Percentiles rank a stretch among this genome's conserved stretches.
These are phyloP conservation scores for Poa pratensis DNA, from an alignment of 176 grass and related monocot genomes.

Conservation along the genomic window DNA sequence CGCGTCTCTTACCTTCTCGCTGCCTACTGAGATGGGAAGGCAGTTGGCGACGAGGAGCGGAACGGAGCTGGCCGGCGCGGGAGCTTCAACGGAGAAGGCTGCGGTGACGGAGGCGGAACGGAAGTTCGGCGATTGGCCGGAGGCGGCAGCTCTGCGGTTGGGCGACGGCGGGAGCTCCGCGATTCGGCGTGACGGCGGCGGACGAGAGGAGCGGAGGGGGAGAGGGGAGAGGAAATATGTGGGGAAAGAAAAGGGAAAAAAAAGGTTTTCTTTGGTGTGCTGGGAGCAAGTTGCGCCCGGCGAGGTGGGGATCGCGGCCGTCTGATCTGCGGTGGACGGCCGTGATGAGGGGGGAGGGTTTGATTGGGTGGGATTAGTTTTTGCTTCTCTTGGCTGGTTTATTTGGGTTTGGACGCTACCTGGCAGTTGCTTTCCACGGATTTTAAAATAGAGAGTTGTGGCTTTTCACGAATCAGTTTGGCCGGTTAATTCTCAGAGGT, in stretches of 20 bases:
- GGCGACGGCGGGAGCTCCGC: not conserved
- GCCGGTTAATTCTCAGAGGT: not conserved
- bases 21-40: not conserved
- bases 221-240: constrained; percentile 41
- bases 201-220: not conserved
- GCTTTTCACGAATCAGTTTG: not conserved
- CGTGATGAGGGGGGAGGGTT: not conserved
- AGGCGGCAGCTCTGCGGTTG: not conserved
- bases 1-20: not conserved
- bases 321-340: not conserved
- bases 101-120: not conserved
- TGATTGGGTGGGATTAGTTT: constrained; percentile 23
- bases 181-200: constrained; percentile 29
- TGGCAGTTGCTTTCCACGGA: not conserved
- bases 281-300: constrained; percentile 25
- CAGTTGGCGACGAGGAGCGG: not conserved
- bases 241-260: constrained; percentile 36
- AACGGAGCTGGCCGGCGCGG: not conserved
- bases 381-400: constrained; percentile 11
- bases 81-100: not conserved
- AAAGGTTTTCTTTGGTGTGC: constrained; percentile 33
- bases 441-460: constrained; percentile 6
- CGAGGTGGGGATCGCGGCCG: not conserved
- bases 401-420: constrained; percentile 33
- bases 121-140: not conserved